Percentiles rank a stretch among this genome's conserved stretches.
Conservation (phyloP, 176 grass and related monocot species). For the Puccinellia tenuiflora region DNA sequence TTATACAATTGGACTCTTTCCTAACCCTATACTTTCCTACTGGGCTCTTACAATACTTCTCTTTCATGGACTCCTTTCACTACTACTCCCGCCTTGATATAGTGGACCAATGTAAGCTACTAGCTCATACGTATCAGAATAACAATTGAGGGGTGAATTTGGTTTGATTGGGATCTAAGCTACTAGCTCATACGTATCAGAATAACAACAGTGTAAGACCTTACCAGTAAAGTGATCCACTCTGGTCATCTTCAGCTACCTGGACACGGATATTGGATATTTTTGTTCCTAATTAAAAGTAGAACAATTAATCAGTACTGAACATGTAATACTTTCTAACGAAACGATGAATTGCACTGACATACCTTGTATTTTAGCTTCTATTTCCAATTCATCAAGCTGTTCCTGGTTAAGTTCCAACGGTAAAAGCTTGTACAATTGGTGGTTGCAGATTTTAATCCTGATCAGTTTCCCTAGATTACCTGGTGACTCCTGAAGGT, state of each 20-base stretch:
- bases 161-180: background rate
- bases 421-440: conserved; percentile 80
- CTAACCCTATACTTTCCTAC: too few species aligned
- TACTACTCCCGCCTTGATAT: too few species aligned
- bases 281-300: conserved; percentile 53
- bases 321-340: background rate
- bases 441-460: conserved; percentile 68
- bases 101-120: too few species aligned
- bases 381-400: conserved; percentile 87
- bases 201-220: conserved; percentile 7
- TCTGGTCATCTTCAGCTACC: conserved; percentile 60
- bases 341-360: background rate
- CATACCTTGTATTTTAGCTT: conserved; percentile 88
- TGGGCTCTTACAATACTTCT: too few species aligned
- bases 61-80: too few species aligned
- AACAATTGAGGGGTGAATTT: background rate
- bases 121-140: too few species aligned
- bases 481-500: conserved; percentile 44
- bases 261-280: conserved; percentile 63
- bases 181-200: conserved; percentile 18
- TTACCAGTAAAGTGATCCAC: conserved; percentile 71
- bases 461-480: conserved; percentile 39
- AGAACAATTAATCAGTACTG: conserved; percentile 13
- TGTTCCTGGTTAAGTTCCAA: conserved; percentile 72
- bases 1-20: too few species aligned